These are phyloP conservation scores for Acorus calamus DNA, from an alignment of 106 monocot genomes.

Conservation along the genomic window DNA sequence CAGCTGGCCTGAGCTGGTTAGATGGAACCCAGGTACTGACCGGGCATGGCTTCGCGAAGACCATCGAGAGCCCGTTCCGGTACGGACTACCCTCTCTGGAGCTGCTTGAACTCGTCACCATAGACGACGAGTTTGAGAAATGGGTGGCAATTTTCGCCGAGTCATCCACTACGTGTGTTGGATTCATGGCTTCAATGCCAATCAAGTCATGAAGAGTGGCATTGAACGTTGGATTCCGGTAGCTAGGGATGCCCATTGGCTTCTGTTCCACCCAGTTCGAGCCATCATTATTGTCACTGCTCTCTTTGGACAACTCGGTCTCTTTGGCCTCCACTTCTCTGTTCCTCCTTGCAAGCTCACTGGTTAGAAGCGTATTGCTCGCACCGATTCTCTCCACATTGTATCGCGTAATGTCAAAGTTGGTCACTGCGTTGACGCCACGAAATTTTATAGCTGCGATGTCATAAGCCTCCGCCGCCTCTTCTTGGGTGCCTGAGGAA, in stretches of 20 bases:
- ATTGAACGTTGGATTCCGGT: neutral
- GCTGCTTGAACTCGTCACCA: slow-evolving; percentile 45
- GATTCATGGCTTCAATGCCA: slow-evolving; percentile 12
- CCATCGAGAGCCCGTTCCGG: slow-evolving; percentile 30
- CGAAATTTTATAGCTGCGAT: slow-evolving; percentile 91
- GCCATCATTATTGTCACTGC: neutral
- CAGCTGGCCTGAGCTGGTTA: slow-evolving; percentile 32
- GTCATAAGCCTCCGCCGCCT: slow-evolving; percentile 94
- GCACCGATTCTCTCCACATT: slow-evolving; percentile 75
- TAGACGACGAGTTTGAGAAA: slow-evolving; percentile 42
- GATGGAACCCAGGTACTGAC: slow-evolving; percentile 47
- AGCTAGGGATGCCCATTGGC: neutral
- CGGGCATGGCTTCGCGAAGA: slow-evolving; percentile 37
- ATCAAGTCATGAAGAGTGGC: slow-evolving; percentile 15
- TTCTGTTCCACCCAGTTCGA: slow-evolving; percentile 27
- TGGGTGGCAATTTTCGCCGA: slow-evolving; percentile 15
- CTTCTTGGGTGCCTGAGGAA: slow-evolving; percentile 85
- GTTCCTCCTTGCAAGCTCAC: slow-evolving; percentile 52
- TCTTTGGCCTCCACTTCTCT: slow-evolving; percentile 26
- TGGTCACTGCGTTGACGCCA: slow-evolving; percentile 73
- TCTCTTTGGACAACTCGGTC: slow-evolving; percentile 16
- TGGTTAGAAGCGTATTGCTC: slow-evolving; percentile 53
- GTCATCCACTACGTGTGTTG: slow-evolving; percentile 20
- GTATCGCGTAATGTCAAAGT: slow-evolving; percentile 88
- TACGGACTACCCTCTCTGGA: slow-evolving; percentile 66